Base-by-base conservation (phyloP, 345 rosid species). In the Eutrema yunnanense region DNA sequence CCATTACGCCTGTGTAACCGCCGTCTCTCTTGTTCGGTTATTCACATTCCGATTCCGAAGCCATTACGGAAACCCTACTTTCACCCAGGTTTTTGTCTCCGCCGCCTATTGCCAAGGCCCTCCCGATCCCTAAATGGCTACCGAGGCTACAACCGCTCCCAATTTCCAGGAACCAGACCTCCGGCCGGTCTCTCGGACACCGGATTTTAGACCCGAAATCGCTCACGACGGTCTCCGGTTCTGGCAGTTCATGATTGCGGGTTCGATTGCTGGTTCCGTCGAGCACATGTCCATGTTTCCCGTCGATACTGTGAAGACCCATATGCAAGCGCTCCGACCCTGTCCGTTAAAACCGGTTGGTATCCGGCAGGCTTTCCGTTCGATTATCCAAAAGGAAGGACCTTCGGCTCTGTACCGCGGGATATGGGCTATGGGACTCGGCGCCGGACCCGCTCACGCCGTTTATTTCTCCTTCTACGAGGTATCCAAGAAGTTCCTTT, bases 221-320 rank as follows among this genome's bases (percentile, higher is more conserved):
- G 43, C 77, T 5, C 96, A 88, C 56, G 96, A 92, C 43, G 99
- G 98, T 19, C 95, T 95, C 46, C 82, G 78, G 11, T 95, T 92
- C 78, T 92, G 97, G 96, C 99, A 95, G 53, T 92, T 84, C 84
- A 95, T 95, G 99, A 60, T 87, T 9, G 88, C 99, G 5, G 99
- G 99, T 29, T 92, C 99, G 5, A 81, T 95, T 37, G 99, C 99
- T 36, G 99, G 99, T 3, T 84, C 87, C n/a, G 73, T 88, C 6
- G 99, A 95, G 50, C 97, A 95, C 82, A 88, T 95, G 98, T 89
- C 96, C 52, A 95, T 95, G 99, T 95, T 90, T 68, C 99, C 99
- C 3, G 92, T 92, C 9, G 99, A 92, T 61, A 95, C 99, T 1
- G 42, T 95, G 42, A 95, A 95, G 80, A 92, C 99, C 40, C 96